phyloP scores from a whole-genome alignment of 2,329 filamentous ascomycete species.

The Monosporascus sp. region DNA sequence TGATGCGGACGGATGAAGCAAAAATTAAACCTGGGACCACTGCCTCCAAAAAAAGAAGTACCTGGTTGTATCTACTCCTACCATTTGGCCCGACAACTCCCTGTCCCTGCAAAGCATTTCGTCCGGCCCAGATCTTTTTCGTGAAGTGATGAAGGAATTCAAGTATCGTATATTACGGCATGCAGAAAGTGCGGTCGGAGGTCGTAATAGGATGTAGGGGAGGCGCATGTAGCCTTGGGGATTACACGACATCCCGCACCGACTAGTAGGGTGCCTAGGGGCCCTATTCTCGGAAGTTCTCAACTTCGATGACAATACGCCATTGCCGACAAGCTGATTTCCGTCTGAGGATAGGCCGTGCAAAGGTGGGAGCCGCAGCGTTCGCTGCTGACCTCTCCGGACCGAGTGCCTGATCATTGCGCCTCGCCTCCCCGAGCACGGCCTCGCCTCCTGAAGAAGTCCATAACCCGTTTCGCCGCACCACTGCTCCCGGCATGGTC shows the following conservation, averaged over 20 bases:
- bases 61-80: background rate
- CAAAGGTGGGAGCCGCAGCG: background rate
- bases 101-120: background rate
- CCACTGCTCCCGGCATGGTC: constrained; percentile 78
- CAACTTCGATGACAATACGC: no score
- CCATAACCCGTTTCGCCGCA: constrained; percentile 90
- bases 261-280: background rate
- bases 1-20: background rate
- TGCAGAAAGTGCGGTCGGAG: background rate
- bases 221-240: no score
- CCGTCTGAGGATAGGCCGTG: no score
- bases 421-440: constrained; percentile 62
- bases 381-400: background rate
- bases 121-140: background rate
- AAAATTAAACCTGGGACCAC: background rate
- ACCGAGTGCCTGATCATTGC: constrained; percentile 4
- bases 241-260: background rate
- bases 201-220: background rate
- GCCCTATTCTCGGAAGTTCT: no score
- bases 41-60: background rate
- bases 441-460: constrained; percentile 88
- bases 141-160: background rate
- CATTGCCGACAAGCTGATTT: no score
- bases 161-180: background rate
- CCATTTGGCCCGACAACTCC: background rate